Base-by-base conservation (phyloP, 2,329 filamentous ascomycete species). In the Aspergillus pseudonomiae region DNA sequence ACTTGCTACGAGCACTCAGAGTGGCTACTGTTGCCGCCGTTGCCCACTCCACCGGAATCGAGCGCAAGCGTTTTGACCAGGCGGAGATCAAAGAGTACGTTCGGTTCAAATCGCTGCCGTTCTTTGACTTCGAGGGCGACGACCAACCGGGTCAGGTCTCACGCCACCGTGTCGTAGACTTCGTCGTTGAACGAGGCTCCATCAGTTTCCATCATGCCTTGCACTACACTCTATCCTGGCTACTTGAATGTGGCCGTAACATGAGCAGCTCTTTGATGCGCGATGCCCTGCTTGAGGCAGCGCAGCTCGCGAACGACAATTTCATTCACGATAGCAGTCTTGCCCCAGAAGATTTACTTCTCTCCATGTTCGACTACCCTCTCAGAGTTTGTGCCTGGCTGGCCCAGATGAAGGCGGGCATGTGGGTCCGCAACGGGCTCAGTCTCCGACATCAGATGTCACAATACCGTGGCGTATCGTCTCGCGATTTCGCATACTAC, bases 351-450 rank as follows among this genome's bases (percentile, higher is more conserved):
- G 93, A 96, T 74, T 89, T 94, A 72, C 82, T 97, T 26, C 89
- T 97, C 76, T 90, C 91, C 2, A 88, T 93, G 58, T 97, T 99
- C 72, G 95, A 99, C 76, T 97, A 92, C 71, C 94, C 96, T 0
- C 83, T 99, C 4, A 87, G 96, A 59, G 94, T 98, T 0, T 97
- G 93, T 75, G 93, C 93, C 24, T 99, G 95, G 95, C 83, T 99
- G 36, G 92, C 95, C 6, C 96, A 99, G 80, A 98, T 99, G 88
- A 97, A 96, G 77, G 93, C 94, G 21, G 92, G 93, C 58, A 96
- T 98, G 89, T 99, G 96, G 95, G 94, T 99, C 67, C 89, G 95
- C 61, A 99, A 99, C 74, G 95, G 95, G 2, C 93, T 99, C 74
- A 98, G 94, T 71, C 85, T 99, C 58, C 89, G 94, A 45, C 95